A percentile compares a stretch with the other conserved stretches of the same genome.
Evolutionary conservation across 768 basidiomycete species (phyloP).

Genomic region (Collybiopsis confluens): DNA sequence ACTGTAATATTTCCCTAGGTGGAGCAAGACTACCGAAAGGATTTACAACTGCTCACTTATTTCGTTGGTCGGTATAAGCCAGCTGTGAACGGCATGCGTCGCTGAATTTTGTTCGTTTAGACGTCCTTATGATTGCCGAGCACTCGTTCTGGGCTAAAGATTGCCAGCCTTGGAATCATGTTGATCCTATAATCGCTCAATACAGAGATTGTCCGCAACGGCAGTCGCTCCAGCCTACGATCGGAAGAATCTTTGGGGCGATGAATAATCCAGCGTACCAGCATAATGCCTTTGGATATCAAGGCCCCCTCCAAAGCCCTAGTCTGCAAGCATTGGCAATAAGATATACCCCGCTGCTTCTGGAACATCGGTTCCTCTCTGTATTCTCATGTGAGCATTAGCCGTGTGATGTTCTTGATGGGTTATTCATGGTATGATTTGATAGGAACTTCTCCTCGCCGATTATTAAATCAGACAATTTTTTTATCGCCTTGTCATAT

Average conservation of each 20-base stretch:
- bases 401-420: background rate
- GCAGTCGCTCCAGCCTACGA: background rate
- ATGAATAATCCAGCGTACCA: background rate
- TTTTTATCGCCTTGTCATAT: no score
- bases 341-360: background rate
- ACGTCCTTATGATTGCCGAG: slow-evolving; percentile 3
- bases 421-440: no score
- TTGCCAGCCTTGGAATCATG: background rate
- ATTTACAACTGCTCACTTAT: background rate
- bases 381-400: background rate
- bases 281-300: background rate
- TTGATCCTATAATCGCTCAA: background rate
- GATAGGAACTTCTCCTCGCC: no score
- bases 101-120: no score
- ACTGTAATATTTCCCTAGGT: background rate
- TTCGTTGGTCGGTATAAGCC: background rate
- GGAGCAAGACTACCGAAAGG: background rate
- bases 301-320: background rate
- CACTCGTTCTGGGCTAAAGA: background rate
- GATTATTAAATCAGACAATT: no score
- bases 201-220: background rate
- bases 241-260: background rate
- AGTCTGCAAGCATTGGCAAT: background rate
- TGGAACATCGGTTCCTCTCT: background rate
- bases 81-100: background rate